Percentiles rank a stretch among this genome's conserved stretches.
Evolutionary conservation across 2,329 filamentous ascomycete species (phyloP).

Genomic region (Penicillium oxalicum): DNA sequence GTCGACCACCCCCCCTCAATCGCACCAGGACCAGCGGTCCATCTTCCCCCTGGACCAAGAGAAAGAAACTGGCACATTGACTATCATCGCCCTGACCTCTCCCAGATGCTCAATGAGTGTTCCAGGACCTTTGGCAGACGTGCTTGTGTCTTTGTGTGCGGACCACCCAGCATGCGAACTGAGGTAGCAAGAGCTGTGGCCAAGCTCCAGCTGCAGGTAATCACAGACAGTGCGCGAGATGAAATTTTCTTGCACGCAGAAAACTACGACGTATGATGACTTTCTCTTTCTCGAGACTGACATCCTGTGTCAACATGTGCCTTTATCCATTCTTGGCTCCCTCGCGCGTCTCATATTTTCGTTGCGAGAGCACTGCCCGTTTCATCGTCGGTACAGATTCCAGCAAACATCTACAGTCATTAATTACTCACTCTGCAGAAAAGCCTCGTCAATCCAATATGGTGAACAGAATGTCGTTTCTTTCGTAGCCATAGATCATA

Average conservation of each 20-base stretch:
- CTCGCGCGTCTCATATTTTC: background rate
- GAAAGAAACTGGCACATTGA: conserved; percentile 82
- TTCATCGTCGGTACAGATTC: too few relatives aligned
- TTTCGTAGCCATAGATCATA: too few relatives aligned
- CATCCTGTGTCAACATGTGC: background rate
- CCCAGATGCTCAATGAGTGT: conserved; percentile 78
- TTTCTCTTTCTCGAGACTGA: background rate
- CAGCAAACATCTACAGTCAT: too few relatives aligned
- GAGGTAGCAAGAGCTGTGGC: conserved; percentile 85
- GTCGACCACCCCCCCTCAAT: conserved; percentile 16
- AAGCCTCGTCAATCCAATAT: too few relatives aligned
- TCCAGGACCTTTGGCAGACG: conserved; percentile 73
- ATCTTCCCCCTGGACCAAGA: conserved; percentile 51
- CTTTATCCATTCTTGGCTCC: conserved; percentile 7
- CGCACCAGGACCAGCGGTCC: conserved; percentile 46
- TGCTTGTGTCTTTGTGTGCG: conserved; percentile 89
- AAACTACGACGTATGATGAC: conserved; percentile 74
- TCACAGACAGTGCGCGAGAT: conserved; percentile 69
- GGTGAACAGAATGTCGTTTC: too few relatives aligned
- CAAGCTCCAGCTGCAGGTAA: conserved; percentile 72
- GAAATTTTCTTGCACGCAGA: conserved; percentile 94
- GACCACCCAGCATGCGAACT: conserved; percentile 77
- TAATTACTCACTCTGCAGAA: too few relatives aligned
- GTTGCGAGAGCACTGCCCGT: too few relatives aligned
- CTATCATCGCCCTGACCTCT: conserved; percentile 83